Percentiles rank a stretch among this genome's conserved stretches.
These are phyloP conservation scores for Trichoderma simmonsii DNA, from an alignment of 2,329 filamentous ascomycete species.

Conservation along the genomic window DNA sequence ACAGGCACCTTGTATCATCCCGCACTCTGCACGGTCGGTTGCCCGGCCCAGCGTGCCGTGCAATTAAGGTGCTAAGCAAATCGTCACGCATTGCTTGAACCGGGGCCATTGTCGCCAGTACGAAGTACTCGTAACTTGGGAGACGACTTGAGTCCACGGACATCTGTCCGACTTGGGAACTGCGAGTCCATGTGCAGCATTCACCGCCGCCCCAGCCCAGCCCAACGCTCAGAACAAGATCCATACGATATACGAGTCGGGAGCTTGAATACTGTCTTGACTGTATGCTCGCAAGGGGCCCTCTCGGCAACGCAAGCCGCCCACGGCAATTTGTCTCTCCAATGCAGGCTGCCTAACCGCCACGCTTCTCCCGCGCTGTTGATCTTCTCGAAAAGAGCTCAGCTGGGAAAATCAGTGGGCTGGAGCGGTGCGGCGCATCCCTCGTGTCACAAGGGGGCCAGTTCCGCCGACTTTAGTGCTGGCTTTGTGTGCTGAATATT, in stretches of 20 bases:
- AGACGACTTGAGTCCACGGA: not conserved
- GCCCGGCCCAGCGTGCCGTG: not conserved
- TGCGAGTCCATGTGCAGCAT: not conserved
- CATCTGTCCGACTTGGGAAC: not conserved
- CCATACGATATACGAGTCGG: not conserved
- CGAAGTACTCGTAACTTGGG: not conserved
- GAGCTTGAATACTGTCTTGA: not conserved
- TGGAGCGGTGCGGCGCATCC: not conserved
- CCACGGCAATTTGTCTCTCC: not conserved
- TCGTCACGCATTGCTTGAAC: not conserved
- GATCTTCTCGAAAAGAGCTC: conserved; percentile 5
- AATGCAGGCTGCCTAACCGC: not conserved
- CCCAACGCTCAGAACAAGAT: not conserved
- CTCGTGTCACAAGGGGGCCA: not conserved
- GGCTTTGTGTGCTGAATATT: not conserved
- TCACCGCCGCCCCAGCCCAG: not conserved
- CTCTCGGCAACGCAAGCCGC: not conserved
- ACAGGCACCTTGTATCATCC: not conserved
- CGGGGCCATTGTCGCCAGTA: not conserved
- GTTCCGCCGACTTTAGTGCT: not conserved
- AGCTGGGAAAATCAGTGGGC: not conserved
- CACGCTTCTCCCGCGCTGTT: not conserved
- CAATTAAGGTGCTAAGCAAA: not conserved
- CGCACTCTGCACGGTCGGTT: not conserved
- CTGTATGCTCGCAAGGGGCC: not conserved